A percentile compares a stretch with the other conserved stretches of the same genome.
These are phyloP conservation scores for Hansenula lynferdii DNA, from an alignment of 1,139 yeast species.

Conservation along the genomic window DNA sequence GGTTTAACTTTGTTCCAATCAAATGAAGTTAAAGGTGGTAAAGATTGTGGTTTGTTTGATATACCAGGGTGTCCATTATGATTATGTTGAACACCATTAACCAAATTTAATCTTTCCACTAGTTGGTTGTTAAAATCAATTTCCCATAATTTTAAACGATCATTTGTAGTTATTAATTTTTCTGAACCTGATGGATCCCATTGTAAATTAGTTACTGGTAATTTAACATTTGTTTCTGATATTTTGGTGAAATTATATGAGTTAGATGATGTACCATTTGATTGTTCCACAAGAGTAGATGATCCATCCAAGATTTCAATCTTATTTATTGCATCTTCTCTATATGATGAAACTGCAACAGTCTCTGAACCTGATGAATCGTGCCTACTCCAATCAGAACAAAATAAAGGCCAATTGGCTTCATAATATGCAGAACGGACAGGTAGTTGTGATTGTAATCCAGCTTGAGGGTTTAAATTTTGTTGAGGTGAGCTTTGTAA, in stretches of 20 bases:
- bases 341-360: constrained; percentile 62
- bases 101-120: constrained; percentile 33
- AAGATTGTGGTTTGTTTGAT: constrained; percentile 17
- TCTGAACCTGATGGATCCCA: constrained; percentile 55
- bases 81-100: constrained; percentile 32
- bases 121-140: constrained; percentile 34
- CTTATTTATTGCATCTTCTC: constrained; percentile 64
- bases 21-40: constrained; percentile 86
- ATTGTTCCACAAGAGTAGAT: constrained; percentile 17
- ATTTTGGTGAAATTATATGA: constrained; percentile 35
- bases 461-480: constrained; percentile 1
- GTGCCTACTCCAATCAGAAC: constrained; percentile 59
- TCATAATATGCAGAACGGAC: constrained; percentile 51
- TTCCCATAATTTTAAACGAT: constrained; percentile 65
- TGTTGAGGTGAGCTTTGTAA: constrained; percentile 6
- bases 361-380: constrained; percentile 38
- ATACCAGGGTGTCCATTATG: constrained; percentile 5
- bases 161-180: constrained; percentile 64
- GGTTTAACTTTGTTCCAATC: constrained; percentile 86
- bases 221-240: constrained; percentile 52
- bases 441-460: constrained; percentile 17
- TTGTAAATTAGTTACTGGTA: constrained; percentile 64
- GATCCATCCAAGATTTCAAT: constrained; percentile 26
- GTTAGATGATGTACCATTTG: constrained; percentile 24
- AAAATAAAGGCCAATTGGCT: constrained; percentile 58